These are phyloP conservation scores for Pleurotus giganteus DNA, from an alignment of 768 basidiomycete species.

Conservation along the genomic window DNA sequence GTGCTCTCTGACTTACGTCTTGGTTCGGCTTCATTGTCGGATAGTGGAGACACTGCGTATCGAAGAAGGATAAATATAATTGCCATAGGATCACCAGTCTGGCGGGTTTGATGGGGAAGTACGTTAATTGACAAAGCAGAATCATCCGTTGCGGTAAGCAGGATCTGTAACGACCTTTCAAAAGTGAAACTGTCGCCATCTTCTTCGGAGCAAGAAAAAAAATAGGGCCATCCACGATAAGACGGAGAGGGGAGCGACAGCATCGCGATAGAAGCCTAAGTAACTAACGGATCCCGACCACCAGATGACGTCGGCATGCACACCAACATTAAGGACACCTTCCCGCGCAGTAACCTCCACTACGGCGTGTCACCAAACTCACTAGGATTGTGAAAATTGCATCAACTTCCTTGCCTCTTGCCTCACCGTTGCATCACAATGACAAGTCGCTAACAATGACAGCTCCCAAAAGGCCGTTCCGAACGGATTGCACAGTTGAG, in stretches of 20 bases:
- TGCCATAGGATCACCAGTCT: too few relatives aligned
- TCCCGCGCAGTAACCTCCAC: too few relatives aligned
- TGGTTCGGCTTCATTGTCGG: neutral
- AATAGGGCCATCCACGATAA: neutral
- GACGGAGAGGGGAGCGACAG: neutral
- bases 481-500: conserved; percentile 78
- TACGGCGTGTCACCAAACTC: neutral
- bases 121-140: conserved; percentile 1
- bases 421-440: conserved; percentile 69
- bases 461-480: conserved; percentile 88
- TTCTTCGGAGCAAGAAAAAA: neutral
- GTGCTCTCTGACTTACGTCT: conserved; percentile 1
- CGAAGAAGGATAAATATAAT: neutral
- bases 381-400: conserved; percentile 5
- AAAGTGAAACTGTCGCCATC: neutral
- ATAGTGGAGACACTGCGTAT: too few relatives aligned
- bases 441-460: conserved; percentile 53
- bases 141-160: neutral
- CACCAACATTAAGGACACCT: neutral
- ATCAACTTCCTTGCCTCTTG: conserved; percentile 58
- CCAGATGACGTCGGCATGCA: neutral
- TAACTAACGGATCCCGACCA: neutral
- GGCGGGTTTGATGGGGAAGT: too few relatives aligned
- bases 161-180: neutral
- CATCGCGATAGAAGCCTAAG: neutral